These are phyloP conservation scores for Capsella bursapastoris DNA, from an alignment of 345 rosid genomes.

Conservation along the genomic window DNA sequence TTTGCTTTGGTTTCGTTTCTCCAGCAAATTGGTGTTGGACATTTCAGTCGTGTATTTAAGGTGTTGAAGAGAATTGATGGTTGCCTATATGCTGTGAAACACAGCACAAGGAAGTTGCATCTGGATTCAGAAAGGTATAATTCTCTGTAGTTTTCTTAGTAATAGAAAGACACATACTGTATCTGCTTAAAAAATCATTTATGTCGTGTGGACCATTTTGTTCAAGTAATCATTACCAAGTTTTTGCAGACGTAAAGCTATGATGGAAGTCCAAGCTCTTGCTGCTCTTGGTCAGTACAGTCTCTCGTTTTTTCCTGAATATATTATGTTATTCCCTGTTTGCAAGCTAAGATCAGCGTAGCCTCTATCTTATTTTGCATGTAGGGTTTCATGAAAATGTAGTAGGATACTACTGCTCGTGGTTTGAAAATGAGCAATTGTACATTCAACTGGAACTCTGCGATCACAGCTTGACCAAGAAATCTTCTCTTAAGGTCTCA, in stretches of 20 bases:
- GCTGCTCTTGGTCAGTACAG: constrained; percentile 81
- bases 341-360: constrained; percentile 2
- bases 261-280: constrained; percentile 99
- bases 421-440: constrained; percentile 94
- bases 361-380: constrained; percentile 17
- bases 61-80: constrained; percentile 96
- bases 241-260: constrained; percentile 80
- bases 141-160: constrained; percentile 13
- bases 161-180: background rate
- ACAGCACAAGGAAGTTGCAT: constrained; percentile 66
- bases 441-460: constrained; percentile 98
- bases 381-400: constrained; percentile 83
- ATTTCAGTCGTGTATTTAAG: constrained; percentile 88
- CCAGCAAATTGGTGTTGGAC: constrained; percentile 88
- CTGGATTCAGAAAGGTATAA: constrained; percentile 80
- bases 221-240: background rate
- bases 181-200: background rate
- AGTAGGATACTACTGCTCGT: constrained; percentile 84
- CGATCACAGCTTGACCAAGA: constrained; percentile 77
- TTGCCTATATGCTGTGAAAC: constrained; percentile 92
- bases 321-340: background rate
- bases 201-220: background rate
- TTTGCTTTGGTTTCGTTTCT: constrained; percentile 36
- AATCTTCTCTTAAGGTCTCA: constrained; percentile 47
- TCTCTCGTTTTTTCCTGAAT: background rate